A percentile compares a stretch with the other conserved stretches of the same genome.
These are phyloP conservation scores for Ceratocystis variospora DNA, from an alignment of 2,329 filamentous ascomycete genomes.

Conservation along the genomic window DNA sequence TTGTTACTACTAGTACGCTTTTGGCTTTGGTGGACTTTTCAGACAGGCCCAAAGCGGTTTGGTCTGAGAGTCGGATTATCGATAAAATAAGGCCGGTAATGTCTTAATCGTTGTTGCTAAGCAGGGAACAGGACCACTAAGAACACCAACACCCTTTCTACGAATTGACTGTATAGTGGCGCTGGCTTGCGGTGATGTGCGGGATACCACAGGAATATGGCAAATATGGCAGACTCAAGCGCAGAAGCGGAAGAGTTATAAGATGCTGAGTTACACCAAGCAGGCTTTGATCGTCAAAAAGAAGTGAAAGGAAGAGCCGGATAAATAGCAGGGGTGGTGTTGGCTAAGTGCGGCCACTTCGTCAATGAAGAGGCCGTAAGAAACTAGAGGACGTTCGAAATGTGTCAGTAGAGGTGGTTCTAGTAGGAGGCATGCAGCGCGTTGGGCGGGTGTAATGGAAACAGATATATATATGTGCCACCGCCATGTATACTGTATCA, in stretches of 20 bases:
- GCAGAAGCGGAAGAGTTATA: neutral
- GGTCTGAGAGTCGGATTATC: slow-evolving; percentile 1
- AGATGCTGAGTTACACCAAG: neutral
- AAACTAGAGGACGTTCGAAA: neutral
- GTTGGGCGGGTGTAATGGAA: neutral
- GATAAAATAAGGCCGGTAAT: slow-evolving; percentile 8
- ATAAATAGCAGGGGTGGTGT: neutral
- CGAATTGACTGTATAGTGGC: neutral
- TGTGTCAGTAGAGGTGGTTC: neutral
- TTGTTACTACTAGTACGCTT: slow-evolving; percentile 10
- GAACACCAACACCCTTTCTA: slow-evolving; percentile 2
- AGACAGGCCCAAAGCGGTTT: slow-evolving; percentile 2
- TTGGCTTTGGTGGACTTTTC: slow-evolving; percentile 12
- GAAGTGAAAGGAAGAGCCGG: neutral
- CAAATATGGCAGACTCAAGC: neutral
- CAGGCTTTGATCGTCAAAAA: neutral
- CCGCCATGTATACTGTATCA: neutral
- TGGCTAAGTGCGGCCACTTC: neutral
- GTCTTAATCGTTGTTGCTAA: slow-evolving; percentile 3
- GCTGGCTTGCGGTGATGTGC: neutral
- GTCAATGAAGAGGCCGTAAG: neutral
- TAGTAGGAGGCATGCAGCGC: neutral
- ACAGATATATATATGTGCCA: neutral
- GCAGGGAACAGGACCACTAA: slow-evolving; percentile 1
- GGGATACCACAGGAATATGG: neutral